These are phyloP conservation scores for Cucumis hystrix DNA, from an alignment of 306 rosid species.

Conservation along the genomic window DNA sequence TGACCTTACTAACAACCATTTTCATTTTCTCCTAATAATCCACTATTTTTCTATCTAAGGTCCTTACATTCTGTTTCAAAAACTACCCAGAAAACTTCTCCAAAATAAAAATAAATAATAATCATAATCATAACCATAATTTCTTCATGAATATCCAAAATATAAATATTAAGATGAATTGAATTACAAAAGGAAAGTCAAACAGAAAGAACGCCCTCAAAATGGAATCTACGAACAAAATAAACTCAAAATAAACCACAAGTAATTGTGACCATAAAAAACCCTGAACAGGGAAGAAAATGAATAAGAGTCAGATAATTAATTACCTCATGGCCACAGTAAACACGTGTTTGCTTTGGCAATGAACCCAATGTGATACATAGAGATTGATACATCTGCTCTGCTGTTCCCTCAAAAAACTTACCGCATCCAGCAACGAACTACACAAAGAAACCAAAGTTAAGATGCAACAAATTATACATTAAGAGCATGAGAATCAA, in stretches of 20 bases:
- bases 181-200: neutral
- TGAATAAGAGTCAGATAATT: neutral
- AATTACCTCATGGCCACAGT: slow-evolving; percentile 90
- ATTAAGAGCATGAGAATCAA: neutral
- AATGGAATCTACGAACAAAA: neutral
- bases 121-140: too few species aligned
- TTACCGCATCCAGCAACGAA: slow-evolving; percentile 82
- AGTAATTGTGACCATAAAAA: neutral
- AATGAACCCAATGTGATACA: slow-evolving; percentile 59
- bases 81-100: neutral
- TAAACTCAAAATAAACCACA: neutral
- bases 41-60: too few species aligned
- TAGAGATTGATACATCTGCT: slow-evolving; percentile 85
- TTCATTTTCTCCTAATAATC: too few species aligned
- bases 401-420: slow-evolving; percentile 91
- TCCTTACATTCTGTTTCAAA: too few species aligned
- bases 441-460: slow-evolving; percentile 25
- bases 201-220: neutral
- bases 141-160: neutral
- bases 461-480: neutral
- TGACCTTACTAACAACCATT: too few species aligned
- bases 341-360: slow-evolving; percentile 71
- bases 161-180: neutral
- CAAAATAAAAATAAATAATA: too few species aligned
- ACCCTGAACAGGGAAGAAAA: neutral